A percentile compares a stretch with the other conserved stretches of the same genome.
Conservation (phyloP, 1,139 yeast species). For the Kodamaea ohmeri region DNA sequence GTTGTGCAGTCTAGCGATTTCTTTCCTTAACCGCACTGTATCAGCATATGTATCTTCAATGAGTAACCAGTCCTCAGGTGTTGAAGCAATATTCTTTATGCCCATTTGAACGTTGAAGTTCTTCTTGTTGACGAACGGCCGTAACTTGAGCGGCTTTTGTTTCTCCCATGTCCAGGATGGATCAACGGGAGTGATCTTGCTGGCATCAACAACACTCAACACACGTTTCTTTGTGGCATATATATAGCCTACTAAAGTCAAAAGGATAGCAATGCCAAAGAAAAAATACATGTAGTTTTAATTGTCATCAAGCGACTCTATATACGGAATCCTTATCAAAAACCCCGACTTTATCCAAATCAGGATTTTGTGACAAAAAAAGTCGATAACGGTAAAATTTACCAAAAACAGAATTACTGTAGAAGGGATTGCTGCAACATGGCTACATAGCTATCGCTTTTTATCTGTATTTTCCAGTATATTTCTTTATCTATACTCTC, state of each 20-base stretch:
- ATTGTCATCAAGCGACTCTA: neutral
- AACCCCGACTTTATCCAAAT: neutral
- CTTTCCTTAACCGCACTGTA: slow-evolving; percentile 22
- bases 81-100: slow-evolving; percentile 27
- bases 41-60: slow-evolving; percentile 36
- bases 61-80: slow-evolving; percentile 38
- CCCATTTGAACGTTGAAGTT: slow-evolving; percentile 42
- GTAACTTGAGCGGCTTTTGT: slow-evolving; percentile 14
- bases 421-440: too few species aligned
- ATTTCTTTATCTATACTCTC: too few species aligned
- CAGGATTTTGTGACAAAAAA: too few species aligned
- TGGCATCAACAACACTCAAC: slow-evolving; percentile 6
- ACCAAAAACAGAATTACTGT: too few species aligned
- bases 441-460: too few species aligned
- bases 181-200: slow-evolving; percentile 10
- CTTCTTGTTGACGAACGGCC: slow-evolving; percentile 23
- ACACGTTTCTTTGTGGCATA: neutral
- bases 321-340: neutral
- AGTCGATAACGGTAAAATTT: too few species aligned
- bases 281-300: neutral
- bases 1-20: slow-evolving; percentile 20
- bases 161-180: slow-evolving; percentile 13
- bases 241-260: neutral
- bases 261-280: neutral
- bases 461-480: too few species aligned